phyloP scores from a whole-genome alignment of 805 yeast species.

The Metschnikowia hibisci region DNA sequence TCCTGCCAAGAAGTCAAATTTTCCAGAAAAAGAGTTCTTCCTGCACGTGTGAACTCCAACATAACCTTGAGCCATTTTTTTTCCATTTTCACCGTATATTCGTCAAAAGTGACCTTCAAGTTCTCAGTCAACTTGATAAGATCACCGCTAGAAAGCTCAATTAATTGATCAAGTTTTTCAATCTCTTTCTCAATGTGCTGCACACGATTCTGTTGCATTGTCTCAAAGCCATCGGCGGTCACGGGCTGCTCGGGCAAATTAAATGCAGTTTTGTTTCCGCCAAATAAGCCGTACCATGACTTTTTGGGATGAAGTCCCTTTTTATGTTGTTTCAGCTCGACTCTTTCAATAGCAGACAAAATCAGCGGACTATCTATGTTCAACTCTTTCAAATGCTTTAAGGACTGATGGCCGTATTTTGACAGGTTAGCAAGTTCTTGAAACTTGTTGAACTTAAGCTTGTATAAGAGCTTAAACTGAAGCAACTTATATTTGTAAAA shows the following conservation, averaged over 20 bases:
- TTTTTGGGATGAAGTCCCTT: conserved; percentile 22
- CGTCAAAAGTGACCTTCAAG: conserved; percentile 38
- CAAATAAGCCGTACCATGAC: conserved; percentile 44
- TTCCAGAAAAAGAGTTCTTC: conserved; percentile 24
- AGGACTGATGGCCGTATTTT: conserved; percentile 13
- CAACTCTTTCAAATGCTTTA: conserved; percentile 31
- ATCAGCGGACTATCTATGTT: conserved; percentile 37
- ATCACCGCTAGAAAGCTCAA: conserved; percentile 41
- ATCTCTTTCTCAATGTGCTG: conserved; percentile 40
- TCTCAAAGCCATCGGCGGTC: conserved; percentile 3
- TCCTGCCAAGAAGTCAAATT: conserved; percentile 28
- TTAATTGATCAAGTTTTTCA: conserved; percentile 45
- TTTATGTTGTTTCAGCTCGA: conserved; percentile 25
- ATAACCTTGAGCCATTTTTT: conserved; percentile 36
- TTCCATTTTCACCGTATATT: conserved; percentile 38
- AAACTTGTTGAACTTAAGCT: conserved; percentile 35
- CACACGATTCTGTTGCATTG: conserved; percentile 27
- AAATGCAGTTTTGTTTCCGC: conserved; percentile 29
- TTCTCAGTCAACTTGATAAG: conserved; percentile 41
- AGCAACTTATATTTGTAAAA: conserved; percentile 51
- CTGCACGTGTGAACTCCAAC: conserved; percentile 34
- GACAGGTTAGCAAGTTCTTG: conserved; percentile 34
- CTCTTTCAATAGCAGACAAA: conserved; percentile 29
- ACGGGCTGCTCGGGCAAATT: conserved; percentile 11
- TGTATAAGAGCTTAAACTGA: conserved; percentile 42